Base-by-base conservation (phyloP, 345 rosid genomes). In the Boechera stricta region DNA sequence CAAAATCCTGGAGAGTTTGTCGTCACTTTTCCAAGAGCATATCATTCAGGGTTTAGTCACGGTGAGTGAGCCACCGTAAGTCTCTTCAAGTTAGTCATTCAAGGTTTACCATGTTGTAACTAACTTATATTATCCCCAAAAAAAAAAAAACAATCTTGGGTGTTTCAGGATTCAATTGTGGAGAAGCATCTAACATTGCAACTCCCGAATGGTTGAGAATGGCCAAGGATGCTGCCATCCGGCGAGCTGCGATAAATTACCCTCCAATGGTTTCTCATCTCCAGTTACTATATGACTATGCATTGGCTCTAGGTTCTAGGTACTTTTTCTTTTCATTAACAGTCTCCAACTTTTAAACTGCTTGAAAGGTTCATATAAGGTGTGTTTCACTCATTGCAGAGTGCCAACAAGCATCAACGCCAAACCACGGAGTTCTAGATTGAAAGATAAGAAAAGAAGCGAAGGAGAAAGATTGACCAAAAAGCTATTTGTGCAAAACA, bases 251-350 rank as follows among this genome's bases (percentile, higher is more conserved):
- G 18, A 89, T 92, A 71, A 95, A 86, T 85, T 95, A 91, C 79
- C 93, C 91, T 72, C 96, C 98, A 10, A 95, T 95, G 99, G 98
- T 95, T 80, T 95, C 98, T 77, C 98, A 95, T 92, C 88, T 87
- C 78, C 98, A 95, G 85, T 83, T 95, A 78, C 99, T 95, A 63
- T 95, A 92, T 84, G 99, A 95, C 85, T 92, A 85, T 79, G 94
- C 97, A 10, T 81, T 85, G 55, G 88, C 91, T 77, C 72, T 88
- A 70, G 82, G 89, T 85, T 84, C 96, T 73, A 92, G 97, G 99
- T 95, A 87, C 66, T 41, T 53, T 53, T 73, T 12, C 11, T 54
- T 41, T 63, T 15, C 15, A 18, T n/a, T 44, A 33, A 39, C 52
- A 59, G 31, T 59, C 16, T 51, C 26, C 45, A 57, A 31, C 62